phyloP scores from a whole-genome alignment of 768 basidiomycete genomes.

The Suillus subalutaceus region DNA sequence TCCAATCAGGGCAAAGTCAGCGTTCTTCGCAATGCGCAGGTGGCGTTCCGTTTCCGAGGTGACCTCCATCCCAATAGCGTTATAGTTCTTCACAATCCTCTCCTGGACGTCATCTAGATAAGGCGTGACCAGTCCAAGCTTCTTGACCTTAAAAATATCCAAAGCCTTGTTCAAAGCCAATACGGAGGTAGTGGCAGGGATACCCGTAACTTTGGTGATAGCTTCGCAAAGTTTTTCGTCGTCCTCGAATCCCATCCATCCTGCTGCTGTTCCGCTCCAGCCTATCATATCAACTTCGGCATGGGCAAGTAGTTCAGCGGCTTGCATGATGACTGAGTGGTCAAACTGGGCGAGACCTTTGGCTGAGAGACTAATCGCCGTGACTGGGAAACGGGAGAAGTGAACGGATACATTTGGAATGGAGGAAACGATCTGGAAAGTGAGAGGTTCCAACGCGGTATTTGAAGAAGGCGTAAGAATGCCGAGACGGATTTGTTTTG shows the following conservation, averaged over 20 bases:
- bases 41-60: not conserved
- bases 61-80: not conserved
- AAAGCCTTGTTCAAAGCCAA: slow-evolving; percentile 7
- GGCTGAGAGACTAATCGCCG: not conserved
- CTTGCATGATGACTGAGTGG: not conserved
- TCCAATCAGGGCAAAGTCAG: not conserved
- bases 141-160: slow-evolving; percentile 3
- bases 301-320: slow-evolving; percentile 1
- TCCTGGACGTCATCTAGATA: slow-evolving; percentile 4
- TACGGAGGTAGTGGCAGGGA: not conserved
- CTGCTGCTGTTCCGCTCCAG: slow-evolving; percentile 5
- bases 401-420: slow-evolving; percentile 4
- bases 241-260: not conserved
- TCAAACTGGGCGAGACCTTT: slow-evolving; percentile 3
- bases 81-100: slow-evolving; percentile 4
- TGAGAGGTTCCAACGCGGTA: slow-evolving; percentile 5
- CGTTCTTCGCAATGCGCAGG: not conserved
- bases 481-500: slow-evolving; percentile 3
- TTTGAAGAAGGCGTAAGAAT: slow-evolving; percentile 6
- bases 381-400: slow-evolving; percentile 6
- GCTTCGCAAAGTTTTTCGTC: slow-evolving; percentile 2
- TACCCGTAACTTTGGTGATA: slow-evolving; percentile 1
- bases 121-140: slow-evolving; percentile 4
- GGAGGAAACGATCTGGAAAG: not conserved
- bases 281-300: slow-evolving; percentile 6